phyloP scores from a whole-genome alignment of 176 grass and related monocot genomes.

The Aegilops speltoides region DNA sequence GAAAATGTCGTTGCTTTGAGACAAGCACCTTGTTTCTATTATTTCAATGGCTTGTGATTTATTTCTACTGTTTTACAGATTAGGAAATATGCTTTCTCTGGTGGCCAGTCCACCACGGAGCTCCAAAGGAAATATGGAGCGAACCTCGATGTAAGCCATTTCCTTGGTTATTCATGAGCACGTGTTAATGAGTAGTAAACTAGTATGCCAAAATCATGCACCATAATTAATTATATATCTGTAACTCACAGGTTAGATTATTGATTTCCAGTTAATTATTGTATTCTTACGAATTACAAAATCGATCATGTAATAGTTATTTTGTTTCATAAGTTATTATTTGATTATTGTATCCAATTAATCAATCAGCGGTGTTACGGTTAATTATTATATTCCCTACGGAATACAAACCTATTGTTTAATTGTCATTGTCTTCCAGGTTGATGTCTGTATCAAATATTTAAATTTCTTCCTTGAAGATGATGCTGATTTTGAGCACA shows the following conservation, averaged over 20 bases:
- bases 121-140: conserved; percentile 86
- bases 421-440: conserved; percentile 42
- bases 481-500: conserved; percentile 61
- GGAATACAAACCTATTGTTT: background rate
- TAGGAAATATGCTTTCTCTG: conserved; percentile 80
- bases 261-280: background rate
- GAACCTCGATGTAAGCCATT: conserved; percentile 61
- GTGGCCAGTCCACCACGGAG: conserved; percentile 69
- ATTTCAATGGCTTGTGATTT: background rate
- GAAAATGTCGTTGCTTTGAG: conserved; percentile 4
- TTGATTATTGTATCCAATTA: background rate
- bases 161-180: background rate
- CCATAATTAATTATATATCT: background rate
- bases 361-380: background rate
- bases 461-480: conserved; percentile 96
- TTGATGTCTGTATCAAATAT: conserved; percentile 88
- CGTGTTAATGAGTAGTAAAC: background rate
- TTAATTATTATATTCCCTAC: background rate
- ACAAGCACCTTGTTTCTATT: background rate
- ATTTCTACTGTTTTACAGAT: conserved; percentile 44
- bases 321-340: background rate
- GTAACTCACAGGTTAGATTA: background rate
- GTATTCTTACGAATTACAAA: background rate
- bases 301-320: background rate
- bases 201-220: background rate